Evolutionary conservation across 768 basidiomycete species (phyloP).

Genomic region (Melanogaster broomeanus): DNA sequence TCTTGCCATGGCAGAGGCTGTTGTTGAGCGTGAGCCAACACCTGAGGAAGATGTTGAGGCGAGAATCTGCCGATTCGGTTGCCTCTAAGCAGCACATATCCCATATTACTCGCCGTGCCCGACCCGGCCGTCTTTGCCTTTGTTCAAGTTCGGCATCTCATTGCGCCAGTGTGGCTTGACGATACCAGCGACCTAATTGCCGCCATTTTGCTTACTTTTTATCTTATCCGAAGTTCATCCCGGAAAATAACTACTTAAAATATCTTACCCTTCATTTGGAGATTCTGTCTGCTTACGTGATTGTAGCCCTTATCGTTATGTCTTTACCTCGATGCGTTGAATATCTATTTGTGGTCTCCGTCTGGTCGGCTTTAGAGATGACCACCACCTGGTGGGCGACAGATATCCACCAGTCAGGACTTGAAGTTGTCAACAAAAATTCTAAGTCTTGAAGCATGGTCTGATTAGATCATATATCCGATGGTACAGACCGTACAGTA

Average conservation of each 20-base stretch:
- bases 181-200: slow-evolving; percentile 7
- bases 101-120: not conserved
- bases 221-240: slow-evolving; percentile 2
- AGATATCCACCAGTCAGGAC: too few relatives aligned
- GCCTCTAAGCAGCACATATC: slow-evolving; percentile 3
- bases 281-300: not conserved
- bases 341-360: too few relatives aligned
- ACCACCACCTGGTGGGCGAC: too few relatives aligned
- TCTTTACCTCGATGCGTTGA: too few relatives aligned
- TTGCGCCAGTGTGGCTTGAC: not conserved
- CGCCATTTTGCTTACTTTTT: not conserved
- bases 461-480: too few relatives aligned
- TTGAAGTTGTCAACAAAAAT: too few relatives aligned
- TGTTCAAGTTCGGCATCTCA: not conserved
- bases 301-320: slow-evolving; percentile 7
- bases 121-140: not conserved
- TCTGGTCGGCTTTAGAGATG: too few relatives aligned
- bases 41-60: slow-evolving; percentile 11
- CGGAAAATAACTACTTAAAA: slow-evolving; percentile 1
- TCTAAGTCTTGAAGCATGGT: too few relatives aligned
- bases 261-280: slow-evolving; percentile 2
- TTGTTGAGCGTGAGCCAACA: slow-evolving; percentile 5
- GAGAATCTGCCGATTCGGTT: slow-evolving; percentile 13
- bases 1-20: slow-evolving; percentile 4
- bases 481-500: too few relatives aligned